Base-by-base conservation (phyloP, 306 rosid genomes). In the Chamaecrista fasciculata region DNA sequence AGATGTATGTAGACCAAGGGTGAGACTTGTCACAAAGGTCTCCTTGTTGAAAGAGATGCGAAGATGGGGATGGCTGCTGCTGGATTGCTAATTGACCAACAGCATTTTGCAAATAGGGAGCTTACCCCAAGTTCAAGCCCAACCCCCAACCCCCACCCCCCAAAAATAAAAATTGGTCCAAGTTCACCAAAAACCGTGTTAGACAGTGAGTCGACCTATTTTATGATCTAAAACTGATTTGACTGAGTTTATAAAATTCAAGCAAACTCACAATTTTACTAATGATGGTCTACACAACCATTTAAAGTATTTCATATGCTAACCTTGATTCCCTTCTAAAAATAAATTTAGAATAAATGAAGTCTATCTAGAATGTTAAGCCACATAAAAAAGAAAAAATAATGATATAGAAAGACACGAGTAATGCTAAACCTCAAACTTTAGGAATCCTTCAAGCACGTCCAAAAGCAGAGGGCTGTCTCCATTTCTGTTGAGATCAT, bases 381-480 rank as follows among this genome's bases (percentile, higher is more conserved):
- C 49, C 21, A n/a, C 39, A 69, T 12, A 3, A 19, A 18, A 50
- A 36, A 12, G 20, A 15, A 6, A 18, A 24, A 57, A 8, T 18
- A 39, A 2, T 39, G 33, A 5, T 66, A 72, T 34, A 15, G 14
- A 31, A 53, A 4, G 7, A 37, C 15, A 51, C 33, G 2, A 56
- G 4, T 46, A 34, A 62, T 18, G 70, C 49, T 61, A 26, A 61
- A 95, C 99, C 99, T 95, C 99, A 83, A 89, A 91, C 75, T 91
- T 95, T 82, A 95, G 86, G 82, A 95, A 95, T 76, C 99, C 99
- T 82, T 95, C 96, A 31, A 95, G 99, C 71, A 95, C 99, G 20
- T 95, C 96, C 93, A 95, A 79, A 42, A 95, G 99, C 51, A 95
- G 73, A 53, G 99, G 99, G 81, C 96, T 89, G 60, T 95, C 99